Evolutionary conservation across 805 yeast species (phyloP), one percentile per base, ranked within the genome.

Genomic region (Pichia manshurica): DNA sequence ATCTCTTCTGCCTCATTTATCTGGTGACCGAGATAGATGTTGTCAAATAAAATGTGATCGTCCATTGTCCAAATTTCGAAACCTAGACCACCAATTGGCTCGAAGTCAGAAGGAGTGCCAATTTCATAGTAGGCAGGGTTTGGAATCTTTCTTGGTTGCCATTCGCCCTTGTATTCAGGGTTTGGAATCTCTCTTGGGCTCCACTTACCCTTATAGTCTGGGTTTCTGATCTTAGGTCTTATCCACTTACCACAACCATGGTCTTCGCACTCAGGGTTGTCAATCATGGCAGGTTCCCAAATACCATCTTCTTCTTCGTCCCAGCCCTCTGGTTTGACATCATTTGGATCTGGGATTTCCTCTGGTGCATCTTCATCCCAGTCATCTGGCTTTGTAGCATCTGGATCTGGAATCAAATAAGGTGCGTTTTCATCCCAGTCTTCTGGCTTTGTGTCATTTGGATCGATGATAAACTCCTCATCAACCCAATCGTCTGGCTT

Each of bases 51-150:
- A 44, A 88, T 77, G 43, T 85, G 78, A 38, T 73, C 72, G 53
- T 86, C 82, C 82, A 89, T 84, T 41, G 91, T 78, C 96, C 96
- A 89, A 53, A 89, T 70, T 65, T 89, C 97, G 59, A 90, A 86
- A 8, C 95, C 96, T 39, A 88, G 57, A 10, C 85, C 95, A 21
- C 89, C 90, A 53, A 87, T 78, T 55, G 78, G 82, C 35, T 44
- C 35, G 49, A 83, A 64, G 53, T 80, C 70, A 10, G 83, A 70
- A 5, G 93, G 89, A 4, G 57, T 67, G 0, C 46, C 44, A 58
- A 82, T 87, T n/a, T 37, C 39, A 25, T 33, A 77, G 64, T 74
- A 87, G 32, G 78, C 72, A 5, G 96, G 95, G 60, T 89, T 90
- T 16, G 78, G 64, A 51, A 85, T 76, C 54, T 56, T 59, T 44